phyloP scores from a whole-genome alignment of 2,329 filamentous ascomycete species.

The Cercospora sp. region DNA sequence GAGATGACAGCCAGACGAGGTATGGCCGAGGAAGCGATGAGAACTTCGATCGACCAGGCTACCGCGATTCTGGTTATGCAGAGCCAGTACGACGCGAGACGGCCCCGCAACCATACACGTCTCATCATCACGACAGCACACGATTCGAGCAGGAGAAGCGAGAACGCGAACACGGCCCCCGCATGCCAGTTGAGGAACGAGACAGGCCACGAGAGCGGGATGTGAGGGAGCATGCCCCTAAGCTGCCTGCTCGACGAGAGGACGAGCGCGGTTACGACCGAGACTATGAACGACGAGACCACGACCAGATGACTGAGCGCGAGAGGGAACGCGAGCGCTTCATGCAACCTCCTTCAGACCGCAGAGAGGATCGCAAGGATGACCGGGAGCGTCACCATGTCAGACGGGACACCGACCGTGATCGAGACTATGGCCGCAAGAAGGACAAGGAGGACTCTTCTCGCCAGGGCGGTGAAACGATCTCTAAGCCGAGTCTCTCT shows the following conservation, averaged over 20 bases:
- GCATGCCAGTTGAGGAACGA: slow-evolving; percentile 33
- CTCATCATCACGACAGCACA: slow-evolving; percentile 28
- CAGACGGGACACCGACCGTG: slow-evolving; percentile 30
- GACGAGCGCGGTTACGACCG: slow-evolving; percentile 34
- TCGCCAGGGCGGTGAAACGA: slow-evolving; percentile 23
- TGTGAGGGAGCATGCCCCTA: slow-evolving; percentile 28
- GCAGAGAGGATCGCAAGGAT: slow-evolving; percentile 28
- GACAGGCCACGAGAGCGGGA: slow-evolving; percentile 35
- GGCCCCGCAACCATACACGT: slow-evolving; percentile 27
- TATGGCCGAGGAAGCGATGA: slow-evolving; percentile 42
- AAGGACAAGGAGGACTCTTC: slow-evolving; percentile 33
- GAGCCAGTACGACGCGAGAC: slow-evolving; percentile 35
- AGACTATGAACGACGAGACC: slow-evolving; percentile 25
- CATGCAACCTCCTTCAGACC: slow-evolving; percentile 9
- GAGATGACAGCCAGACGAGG: slow-evolving; percentile 29
- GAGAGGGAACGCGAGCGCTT: slow-evolving; percentile 32
- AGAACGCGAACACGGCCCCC: slow-evolving; percentile 30
- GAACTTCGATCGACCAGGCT: slow-evolving; percentile 42
- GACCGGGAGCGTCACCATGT: slow-evolving; percentile 33
- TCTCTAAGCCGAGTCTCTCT: slow-evolving; percentile 30
- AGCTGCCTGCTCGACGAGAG: slow-evolving; percentile 35
- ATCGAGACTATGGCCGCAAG: slow-evolving; percentile 29
- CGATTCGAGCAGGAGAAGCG: slow-evolving; percentile 33
- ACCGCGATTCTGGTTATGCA: slow-evolving; percentile 34
- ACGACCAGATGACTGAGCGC: slow-evolving; percentile 31